phyloP scores from a whole-genome alignment of 139 green algal genomes.

The Asterochloris sp. region DNA sequence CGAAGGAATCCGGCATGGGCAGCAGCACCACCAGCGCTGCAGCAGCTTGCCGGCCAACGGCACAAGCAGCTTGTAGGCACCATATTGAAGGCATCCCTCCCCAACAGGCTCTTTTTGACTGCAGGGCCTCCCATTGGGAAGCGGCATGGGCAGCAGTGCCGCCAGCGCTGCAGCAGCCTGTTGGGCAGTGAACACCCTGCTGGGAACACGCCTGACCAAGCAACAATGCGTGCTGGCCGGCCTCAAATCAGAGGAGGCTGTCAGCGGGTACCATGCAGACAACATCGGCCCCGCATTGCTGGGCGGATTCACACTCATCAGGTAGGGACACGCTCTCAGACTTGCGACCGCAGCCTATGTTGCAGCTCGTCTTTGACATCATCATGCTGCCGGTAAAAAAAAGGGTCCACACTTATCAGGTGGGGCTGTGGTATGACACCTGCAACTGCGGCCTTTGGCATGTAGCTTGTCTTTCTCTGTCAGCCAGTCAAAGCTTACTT shows the following conservation, averaged over 20 bases:
- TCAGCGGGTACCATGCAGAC: slow-evolving; percentile 96
- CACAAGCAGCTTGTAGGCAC: too few relatives aligned
- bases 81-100: too few relatives aligned
- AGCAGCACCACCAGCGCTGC: slow-evolving; percentile 87
- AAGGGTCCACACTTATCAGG: too few relatives aligned
- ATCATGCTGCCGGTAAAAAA: too few relatives aligned
- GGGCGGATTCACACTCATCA: slow-evolving; percentile 92
- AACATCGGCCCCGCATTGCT: slow-evolving; percentile 92
- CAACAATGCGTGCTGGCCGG: slow-evolving; percentile 77
- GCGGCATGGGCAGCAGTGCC: slow-evolving; percentile 86
- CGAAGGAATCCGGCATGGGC: slow-evolving; percentile 90
- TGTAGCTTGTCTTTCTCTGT: too few relatives aligned
- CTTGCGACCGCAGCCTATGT: too few relatives aligned
- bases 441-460: too few relatives aligned
- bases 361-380: too few relatives aligned
- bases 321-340: slow-evolving; percentile 29
- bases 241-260: slow-evolving; percentile 78
- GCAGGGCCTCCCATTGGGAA: slow-evolving; percentile 88
- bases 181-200: slow-evolving; percentile 88
- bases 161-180: slow-evolving; percentile 86
- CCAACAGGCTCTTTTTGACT: neutral
- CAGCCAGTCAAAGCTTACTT: too few relatives aligned
- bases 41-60: slow-evolving; percentile 53
- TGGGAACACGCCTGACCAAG: slow-evolving; percentile 79
- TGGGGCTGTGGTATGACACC: too few relatives aligned